Evolutionary conservation across 1,139 yeast species (phyloP), one percentile per base, ranked within the genome.

Genomic region (Scheffersomyces lignicola): DNA sequence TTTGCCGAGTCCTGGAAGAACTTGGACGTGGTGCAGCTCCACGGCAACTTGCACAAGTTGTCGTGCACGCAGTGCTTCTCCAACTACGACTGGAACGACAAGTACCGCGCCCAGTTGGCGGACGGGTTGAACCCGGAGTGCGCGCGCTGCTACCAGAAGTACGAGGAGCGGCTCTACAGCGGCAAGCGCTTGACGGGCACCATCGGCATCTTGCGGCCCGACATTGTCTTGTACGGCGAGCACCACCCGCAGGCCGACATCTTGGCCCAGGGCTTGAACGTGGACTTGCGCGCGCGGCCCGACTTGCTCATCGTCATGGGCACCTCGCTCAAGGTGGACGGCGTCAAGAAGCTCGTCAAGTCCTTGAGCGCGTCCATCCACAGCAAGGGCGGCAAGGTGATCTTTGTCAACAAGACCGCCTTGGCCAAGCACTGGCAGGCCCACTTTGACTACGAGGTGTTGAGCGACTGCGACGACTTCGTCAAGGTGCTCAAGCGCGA

Each of bases 391-490:
- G 92, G 92, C 0, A 64, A 69, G 31, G 88, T 83, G 3, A 58
- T 85, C 3, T 73, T 81, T 40, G 69, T 84, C 32, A 85, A 85
- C 59, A 75, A 75, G 41, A 76, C 73, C 35, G 77, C 63, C 29
- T 56, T 68, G 24, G 61, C 68, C 22, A 64, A 60, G 36, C 65
- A 67, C 42, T 84, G 92, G 90, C 69, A 69, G 9, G 70, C 59
- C 24, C 62, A 63, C 35, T 71, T 84, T 31, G 92, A 84, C 51
- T 85, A 79, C 50, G 92, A 90, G 65, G 71, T 90, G 5, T 62
- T 78, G 36, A 65, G 82, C 34, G 96, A 88, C 54, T 86, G 96
- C 54, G 97, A 90, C 56, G 73, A 71, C 24, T 90, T 95, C 78
- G 82, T 89, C 14, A 58, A 62, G 14, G 62, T 69, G 21, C 60